These are phyloP conservation scores for Flaveria robusta DNA, from an alignment of 129 eudicot species.

Conservation along the genomic window DNA sequence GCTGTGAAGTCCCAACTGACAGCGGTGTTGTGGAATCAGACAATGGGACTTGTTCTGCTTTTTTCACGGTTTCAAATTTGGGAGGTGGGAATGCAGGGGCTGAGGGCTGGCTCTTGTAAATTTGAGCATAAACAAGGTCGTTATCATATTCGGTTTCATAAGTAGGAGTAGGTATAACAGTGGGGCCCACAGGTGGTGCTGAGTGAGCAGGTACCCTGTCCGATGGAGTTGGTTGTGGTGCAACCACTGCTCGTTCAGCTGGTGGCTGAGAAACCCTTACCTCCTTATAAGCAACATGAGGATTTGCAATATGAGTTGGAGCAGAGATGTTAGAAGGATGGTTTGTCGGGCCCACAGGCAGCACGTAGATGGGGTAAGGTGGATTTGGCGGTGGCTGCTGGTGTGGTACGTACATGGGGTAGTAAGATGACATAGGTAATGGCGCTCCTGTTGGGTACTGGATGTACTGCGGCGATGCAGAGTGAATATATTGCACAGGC, in stretches of 20 bases:
- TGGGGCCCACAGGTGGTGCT: slow-evolving; percentile 43
- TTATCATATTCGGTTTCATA: slow-evolving; percentile 56
- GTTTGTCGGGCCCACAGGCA: slow-evolving; percentile 55
- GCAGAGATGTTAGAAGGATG: slow-evolving; percentile 57
- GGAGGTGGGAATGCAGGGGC: slow-evolving; percentile 54
- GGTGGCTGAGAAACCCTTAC: slow-evolving; percentile 33
- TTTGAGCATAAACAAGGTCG: slow-evolving; percentile 76
- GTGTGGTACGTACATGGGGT: slow-evolving; percentile 62
- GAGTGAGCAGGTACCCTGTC: slow-evolving; percentile 34
- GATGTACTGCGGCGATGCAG: slow-evolving; percentile 55
- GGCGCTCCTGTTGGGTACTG: slow-evolving; percentile 59
- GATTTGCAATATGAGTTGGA: slow-evolving; percentile 29
- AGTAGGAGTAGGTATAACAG: slow-evolving; percentile 33
- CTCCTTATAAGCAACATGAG: slow-evolving; percentile 48
- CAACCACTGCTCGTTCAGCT: slow-evolving; percentile 45
- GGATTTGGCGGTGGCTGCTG: slow-evolving; percentile 47
- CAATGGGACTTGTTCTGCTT: slow-evolving; percentile 38
- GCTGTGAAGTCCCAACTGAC: slow-evolving; percentile 35
- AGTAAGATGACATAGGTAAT: slow-evolving; percentile 59
- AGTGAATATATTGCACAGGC: slow-evolving; percentile 56
- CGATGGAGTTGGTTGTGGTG: slow-evolving; percentile 30
- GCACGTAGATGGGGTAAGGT: slow-evolving; percentile 64
- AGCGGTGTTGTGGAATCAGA: slow-evolving; percentile 47
- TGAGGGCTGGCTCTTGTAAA: slow-evolving; percentile 84
- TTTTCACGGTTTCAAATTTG: slow-evolving; percentile 48